Evolutionary conservation across 176 grass and related monocot genomes (phyloP).

Genomic region (Pontederia crassipes): DNA sequence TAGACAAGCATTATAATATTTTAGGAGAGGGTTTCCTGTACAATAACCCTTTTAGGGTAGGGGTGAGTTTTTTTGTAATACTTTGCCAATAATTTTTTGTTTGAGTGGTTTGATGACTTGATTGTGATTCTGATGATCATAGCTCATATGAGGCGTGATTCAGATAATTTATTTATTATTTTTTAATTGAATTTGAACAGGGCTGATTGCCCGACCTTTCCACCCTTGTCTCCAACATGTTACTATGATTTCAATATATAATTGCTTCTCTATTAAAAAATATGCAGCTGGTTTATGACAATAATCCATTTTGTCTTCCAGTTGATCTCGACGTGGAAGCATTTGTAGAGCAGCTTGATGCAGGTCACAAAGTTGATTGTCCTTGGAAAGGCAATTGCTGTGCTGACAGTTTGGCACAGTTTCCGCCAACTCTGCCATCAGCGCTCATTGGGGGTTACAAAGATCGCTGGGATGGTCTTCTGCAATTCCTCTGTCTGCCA

Average conservation of each 20-base stretch:
- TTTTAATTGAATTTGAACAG: too few species aligned
- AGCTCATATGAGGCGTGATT: too few species aligned
- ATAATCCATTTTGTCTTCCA: constrained; percentile 46
- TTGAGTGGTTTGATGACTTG: too few species aligned
- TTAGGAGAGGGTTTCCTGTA: too few species aligned
- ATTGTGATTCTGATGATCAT: too few species aligned
- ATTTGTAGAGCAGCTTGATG: constrained; percentile 72
- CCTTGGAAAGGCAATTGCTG: constrained; percentile 94
- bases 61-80: too few species aligned
- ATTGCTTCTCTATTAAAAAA: constrained; percentile 22
- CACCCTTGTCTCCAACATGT: too few species aligned
- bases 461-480: constrained; percentile 82
- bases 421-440: constrained; percentile 53
- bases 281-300: constrained; percentile 29
- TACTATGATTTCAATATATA: constrained; percentile 4
- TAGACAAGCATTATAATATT: too few species aligned
- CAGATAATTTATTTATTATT: too few species aligned
- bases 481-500: constrained; percentile 75
- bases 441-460: constrained; percentile 85
- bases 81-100: too few species aligned
- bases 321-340: constrained; percentile 60
- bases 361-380: constrained; percentile 50
- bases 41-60: too few species aligned
- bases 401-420: constrained; percentile 79
- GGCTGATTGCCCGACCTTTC: too few species aligned